Evolutionary conservation across 129 eudicot species (phyloP).

Genomic region (Saposhnikovia divaricata): DNA sequence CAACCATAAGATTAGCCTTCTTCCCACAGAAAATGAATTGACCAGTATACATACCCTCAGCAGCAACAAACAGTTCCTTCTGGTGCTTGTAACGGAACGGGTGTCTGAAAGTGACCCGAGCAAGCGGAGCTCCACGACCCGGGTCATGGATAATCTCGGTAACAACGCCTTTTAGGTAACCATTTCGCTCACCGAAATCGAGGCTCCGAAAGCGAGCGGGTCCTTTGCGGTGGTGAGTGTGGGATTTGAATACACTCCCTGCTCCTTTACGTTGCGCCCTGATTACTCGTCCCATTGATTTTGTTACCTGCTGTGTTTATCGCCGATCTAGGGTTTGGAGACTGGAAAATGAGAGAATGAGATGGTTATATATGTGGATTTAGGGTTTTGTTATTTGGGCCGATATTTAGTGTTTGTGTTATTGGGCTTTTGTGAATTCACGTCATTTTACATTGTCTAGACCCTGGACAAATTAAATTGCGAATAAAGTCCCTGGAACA

Average conservation of each 20-base stretch:
- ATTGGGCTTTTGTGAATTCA: too few relatives aligned
- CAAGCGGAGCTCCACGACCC: conserved; percentile 78
- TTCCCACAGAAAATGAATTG: conserved; percentile 72
- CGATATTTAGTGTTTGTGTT: too few relatives aligned
- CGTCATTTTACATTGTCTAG: too few relatives aligned
- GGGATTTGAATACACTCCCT: conserved; percentile 57
- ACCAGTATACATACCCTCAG: conserved; percentile 76
- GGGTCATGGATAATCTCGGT: conserved; percentile 80
- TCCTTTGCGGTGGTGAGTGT: conserved; percentile 89
- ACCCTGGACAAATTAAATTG: too few relatives aligned
- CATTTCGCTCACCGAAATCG: conserved; percentile 81
- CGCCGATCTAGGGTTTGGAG: conserved; percentile 11
- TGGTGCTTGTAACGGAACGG: conserved; percentile 74
- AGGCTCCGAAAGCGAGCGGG: conserved; percentile 70
- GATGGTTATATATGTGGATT: neutral
- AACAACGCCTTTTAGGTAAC: conserved; percentile 67
- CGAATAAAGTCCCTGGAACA: too few relatives aligned
- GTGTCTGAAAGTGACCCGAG: conserved; percentile 69
- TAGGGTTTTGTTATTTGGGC: neutral
- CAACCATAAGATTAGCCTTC: conserved; percentile 68
- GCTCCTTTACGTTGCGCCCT: conserved; percentile 85
- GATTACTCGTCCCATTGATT: conserved; percentile 66
- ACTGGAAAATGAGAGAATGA: neutral
- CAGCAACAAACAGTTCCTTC: conserved; percentile 75
- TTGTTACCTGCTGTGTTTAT: too few relatives aligned